phyloP scores from a whole-genome alignment of 805 yeast species.

The Nakazawaea wickerhamii region DNA sequence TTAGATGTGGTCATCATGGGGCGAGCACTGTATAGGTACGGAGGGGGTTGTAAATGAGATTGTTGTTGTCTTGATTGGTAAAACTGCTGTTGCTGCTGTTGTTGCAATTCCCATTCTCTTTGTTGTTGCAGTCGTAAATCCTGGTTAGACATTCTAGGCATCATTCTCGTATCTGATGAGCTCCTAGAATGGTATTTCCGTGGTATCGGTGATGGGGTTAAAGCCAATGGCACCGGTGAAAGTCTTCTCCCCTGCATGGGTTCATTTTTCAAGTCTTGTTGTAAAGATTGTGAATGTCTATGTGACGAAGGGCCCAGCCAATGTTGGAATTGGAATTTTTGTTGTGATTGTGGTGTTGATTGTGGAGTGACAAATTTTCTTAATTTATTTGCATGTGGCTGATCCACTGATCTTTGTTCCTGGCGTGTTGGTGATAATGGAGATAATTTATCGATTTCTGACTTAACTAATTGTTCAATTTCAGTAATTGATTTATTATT shows the following conservation, averaged over 20 bases:
- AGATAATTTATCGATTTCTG: not conserved
- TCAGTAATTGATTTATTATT: conserved; percentile 15
- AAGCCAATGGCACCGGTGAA: not conserved
- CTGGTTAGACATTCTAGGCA: too few relatives aligned
- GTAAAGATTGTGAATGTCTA: not conserved
- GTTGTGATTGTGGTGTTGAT: conserved; percentile 1
- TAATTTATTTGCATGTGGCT: too few relatives aligned
- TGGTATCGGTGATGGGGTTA: not conserved
- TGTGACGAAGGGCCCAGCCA: conserved; percentile 25
- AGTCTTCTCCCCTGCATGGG: not conserved
- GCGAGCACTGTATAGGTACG: too few relatives aligned
- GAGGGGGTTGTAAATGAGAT: not conserved
- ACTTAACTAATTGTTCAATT: conserved; percentile 12
- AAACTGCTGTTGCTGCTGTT: conserved; percentile 7
- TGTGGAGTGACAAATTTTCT: conserved; percentile 6
- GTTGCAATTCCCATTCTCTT: not conserved
- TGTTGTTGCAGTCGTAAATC: too few relatives aligned
- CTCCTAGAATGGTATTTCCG: not conserved
- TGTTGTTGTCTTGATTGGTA: not conserved
- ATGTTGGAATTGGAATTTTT: conserved; percentile 30
- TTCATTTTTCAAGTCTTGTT: not conserved
- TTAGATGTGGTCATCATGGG: too few relatives aligned
- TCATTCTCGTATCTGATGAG: not conserved
- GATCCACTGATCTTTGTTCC: too few relatives aligned
- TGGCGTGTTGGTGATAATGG: conserved; percentile 1